Conservation (phyloP, 2,329 filamentous ascomycete genomes). For the Alternaria tenuissima region DNA sequence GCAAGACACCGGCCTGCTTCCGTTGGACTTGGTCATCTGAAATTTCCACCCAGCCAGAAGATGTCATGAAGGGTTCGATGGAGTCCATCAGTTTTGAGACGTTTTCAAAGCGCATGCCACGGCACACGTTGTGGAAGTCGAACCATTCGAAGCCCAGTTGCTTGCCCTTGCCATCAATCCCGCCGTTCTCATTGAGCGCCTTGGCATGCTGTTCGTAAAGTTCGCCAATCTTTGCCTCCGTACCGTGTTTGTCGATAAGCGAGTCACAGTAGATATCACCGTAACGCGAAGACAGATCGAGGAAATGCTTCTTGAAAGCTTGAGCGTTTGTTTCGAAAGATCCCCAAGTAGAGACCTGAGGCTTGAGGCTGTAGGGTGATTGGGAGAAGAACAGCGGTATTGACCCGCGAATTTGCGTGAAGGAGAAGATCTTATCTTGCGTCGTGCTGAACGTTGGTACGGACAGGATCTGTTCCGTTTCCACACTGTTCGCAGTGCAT, state of each 20-base stretch:
- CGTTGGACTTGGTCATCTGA: conserved; percentile 53
- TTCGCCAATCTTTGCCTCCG: conserved; percentile 80
- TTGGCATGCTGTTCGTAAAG: conserved; percentile 76
- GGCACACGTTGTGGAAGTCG: conserved; percentile 91
- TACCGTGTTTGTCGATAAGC: conserved; percentile 86
- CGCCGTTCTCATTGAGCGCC: conserved; percentile 68
- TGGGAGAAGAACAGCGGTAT: conserved; percentile 97
- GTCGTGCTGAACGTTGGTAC: conserved; percentile 69
- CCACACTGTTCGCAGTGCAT: conserved; percentile 86
- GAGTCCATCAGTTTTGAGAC: conserved; percentile 80
- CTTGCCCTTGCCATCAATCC: conserved; percentile 57
- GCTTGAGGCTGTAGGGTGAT: conserved; percentile 91
- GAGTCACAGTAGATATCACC: conserved; percentile 80
- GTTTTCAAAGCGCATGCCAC: conserved; percentile 98
- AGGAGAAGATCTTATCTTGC: conserved; percentile 74
- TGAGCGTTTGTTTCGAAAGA: conserved; percentile 78
- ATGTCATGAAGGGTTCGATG: conserved; percentile 72
- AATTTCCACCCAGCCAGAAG: conserved; percentile 74
- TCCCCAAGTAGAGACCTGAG: conserved; percentile 81
- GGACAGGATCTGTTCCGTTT: conserved; percentile 93
- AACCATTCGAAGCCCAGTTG: conserved; percentile 88
- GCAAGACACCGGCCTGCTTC: conserved; percentile 77
- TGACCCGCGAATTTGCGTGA: conserved; percentile 86
- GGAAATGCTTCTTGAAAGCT: conserved; percentile 83
- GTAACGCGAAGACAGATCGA: conserved; percentile 72